A percentile compares a stretch with the other conserved stretches of the same genome.
phyloP scores from a whole-genome alignment of 371 early-diverging fungal genomes.

The Coemansia sp. region DNA sequence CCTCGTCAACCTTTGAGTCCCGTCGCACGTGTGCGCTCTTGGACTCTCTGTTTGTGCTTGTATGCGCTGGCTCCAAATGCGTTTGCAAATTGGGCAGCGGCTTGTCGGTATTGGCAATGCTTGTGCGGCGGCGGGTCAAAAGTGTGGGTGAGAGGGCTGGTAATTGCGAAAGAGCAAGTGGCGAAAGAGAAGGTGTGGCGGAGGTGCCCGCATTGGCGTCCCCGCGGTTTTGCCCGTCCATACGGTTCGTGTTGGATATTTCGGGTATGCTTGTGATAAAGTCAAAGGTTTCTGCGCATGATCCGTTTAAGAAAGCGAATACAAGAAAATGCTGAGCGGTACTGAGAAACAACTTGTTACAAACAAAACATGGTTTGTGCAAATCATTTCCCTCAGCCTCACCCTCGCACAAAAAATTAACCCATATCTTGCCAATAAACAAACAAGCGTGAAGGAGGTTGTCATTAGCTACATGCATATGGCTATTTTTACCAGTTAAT shows the following conservation, averaged over 20 bases:
- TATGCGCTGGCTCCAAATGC: not conserved
- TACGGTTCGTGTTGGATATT: not conserved
- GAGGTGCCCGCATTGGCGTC: not conserved
- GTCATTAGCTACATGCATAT: not conserved
- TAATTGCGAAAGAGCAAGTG: not conserved
- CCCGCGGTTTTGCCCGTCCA: slow-evolving; percentile 9
- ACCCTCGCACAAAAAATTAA: not conserved
- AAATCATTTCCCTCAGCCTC: not conserved
- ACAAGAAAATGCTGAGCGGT: not conserved
- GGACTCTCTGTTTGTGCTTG: not conserved
- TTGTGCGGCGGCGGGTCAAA: not conserved
- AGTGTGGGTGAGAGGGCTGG: not conserved
- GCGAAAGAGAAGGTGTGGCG: not conserved
- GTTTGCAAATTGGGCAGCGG: not conserved
- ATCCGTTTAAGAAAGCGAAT: not conserved
- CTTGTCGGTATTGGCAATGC: not conserved
- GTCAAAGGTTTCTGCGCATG: not conserved
- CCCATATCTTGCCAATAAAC: not conserved
- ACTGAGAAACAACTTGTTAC: not conserved
- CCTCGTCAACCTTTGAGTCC: not conserved
- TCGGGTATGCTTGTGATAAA: not conserved
- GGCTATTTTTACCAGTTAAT: too few species aligned
- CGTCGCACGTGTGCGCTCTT: not conserved
- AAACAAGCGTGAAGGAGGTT: not conserved
- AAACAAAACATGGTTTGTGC: not conserved